Base-by-base conservation (phyloP, 116 monocot species). In the Cymodocea nodosa region DNA sequence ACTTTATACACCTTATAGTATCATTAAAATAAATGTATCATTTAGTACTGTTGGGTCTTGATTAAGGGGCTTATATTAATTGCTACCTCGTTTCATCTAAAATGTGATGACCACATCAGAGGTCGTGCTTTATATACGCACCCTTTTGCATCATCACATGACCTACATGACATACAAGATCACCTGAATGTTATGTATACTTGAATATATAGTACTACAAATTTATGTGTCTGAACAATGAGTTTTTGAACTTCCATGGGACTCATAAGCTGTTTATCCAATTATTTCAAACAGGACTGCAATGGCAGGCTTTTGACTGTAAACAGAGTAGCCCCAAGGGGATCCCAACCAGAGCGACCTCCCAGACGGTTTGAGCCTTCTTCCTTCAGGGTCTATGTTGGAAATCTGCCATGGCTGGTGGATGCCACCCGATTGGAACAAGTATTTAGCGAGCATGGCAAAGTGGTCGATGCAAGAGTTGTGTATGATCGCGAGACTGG, bases 381-480 rank as follows among this genome's bases (percentile, higher is more conserved):
- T 63, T 77, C 78, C 23, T 79, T 80, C 50, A 78, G 87, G 71
- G 71, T 94, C 54, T 94, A 94, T 74, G 89, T 85, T 36, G 94
- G 94, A 12, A 94, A 94, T 62, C 71, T 94, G 55, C 80, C 94
- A 18, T 94, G 94, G 94, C 73, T 74, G 67, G 90, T 87, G 5
- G 94, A 94, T 76, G 86, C 84, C 63, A 39, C 68, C 5, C 80
- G 90, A 20, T 69, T 91, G 70, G 83, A 89, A 63, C 79, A 93
- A 73, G 68, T 84, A 6, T 89, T 94, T 51, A 83, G 89, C 51
- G 80, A 87, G 57, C 80, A 89, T 40, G 94, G 94, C 14, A 81
- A 87, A 68, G 94, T 94, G 30, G 65, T 87, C 6, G 84, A 79
- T 61, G 87, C 82, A 18, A 75, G 82, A 56, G 87, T 94, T 63